Evolutionary conservation across 2,329 filamentous ascomycete genomes (phyloP).

Genomic region (Aspergillus pseudoterreus): DNA sequence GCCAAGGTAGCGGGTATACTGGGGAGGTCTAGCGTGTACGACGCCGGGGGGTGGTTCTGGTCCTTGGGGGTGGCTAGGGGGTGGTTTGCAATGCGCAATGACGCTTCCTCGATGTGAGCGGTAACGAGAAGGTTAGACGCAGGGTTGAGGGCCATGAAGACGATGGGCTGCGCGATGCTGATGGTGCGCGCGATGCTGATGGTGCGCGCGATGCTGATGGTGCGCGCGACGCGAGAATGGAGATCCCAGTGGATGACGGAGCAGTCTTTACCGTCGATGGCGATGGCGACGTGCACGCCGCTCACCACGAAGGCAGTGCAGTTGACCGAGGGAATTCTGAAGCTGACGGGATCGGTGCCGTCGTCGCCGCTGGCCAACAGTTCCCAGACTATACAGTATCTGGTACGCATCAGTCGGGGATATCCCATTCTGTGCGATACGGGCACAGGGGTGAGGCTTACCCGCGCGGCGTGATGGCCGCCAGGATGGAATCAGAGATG

Average conservation of each 20-base stretch:
- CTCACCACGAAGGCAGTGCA: constrained; percentile 17
- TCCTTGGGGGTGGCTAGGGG: not conserved
- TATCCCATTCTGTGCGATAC: not conserved
- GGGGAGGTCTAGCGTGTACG: constrained; percentile 8
- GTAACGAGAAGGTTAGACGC: constrained; percentile 15
- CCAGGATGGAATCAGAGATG: constrained; percentile 20
- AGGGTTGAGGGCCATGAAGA: constrained; percentile 15
- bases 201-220: constrained; percentile 6
- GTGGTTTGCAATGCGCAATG: constrained; percentile 13
- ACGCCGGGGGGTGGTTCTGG: not conserved
- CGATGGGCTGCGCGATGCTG: constrained; percentile 2
- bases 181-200: constrained; percentile 15
- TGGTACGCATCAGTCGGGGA: constrained; percentile 6
- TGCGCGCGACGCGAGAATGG: constrained; percentile 13
- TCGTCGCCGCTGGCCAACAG: constrained; percentile 10
- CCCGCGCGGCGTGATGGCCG: constrained; percentile 19
- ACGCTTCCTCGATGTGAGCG: constrained; percentile 9
- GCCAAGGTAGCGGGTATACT: not conserved
- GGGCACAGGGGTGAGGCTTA: constrained; percentile 8
- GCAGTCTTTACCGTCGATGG: constrained; percentile 8
- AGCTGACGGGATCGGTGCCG: constrained; percentile 10
- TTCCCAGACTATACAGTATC: constrained; percentile 31
- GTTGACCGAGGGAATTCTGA: constrained; percentile 25
- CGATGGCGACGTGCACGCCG: constrained; percentile 20
- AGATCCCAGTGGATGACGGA: constrained; percentile 23